Evolutionary conservation across 345 rosid genomes (phyloP).

Genomic region (Gossypium turneri): DNA sequence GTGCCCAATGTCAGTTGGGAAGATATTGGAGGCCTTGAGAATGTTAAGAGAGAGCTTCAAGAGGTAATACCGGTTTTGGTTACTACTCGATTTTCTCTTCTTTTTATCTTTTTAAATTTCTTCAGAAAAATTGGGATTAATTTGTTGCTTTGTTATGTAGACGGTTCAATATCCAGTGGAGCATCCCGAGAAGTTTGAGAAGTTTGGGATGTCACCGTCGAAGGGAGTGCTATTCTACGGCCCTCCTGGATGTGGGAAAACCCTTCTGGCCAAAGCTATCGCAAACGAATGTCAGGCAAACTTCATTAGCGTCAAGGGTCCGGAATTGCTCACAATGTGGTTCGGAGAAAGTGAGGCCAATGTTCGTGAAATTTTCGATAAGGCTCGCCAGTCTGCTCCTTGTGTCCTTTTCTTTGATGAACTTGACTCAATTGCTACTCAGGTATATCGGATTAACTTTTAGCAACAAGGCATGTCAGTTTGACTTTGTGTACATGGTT

Average conservation of each 20-base stretch:
- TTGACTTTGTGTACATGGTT: neutral
- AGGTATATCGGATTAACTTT: conserved; percentile 37
- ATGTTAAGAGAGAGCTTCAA: conserved; percentile 88
- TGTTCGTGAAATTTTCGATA: conserved; percentile 92
- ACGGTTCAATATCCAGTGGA: conserved; percentile 99
- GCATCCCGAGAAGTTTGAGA: conserved; percentile 97
- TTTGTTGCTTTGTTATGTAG: conserved; percentile 32
- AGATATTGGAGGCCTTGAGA: conserved; percentile 93
- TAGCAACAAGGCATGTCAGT: neutral
- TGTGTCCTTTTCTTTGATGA: conserved; percentile 94
- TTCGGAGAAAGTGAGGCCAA: conserved; percentile 97
- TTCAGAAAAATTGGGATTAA: neutral
- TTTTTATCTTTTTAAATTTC: neutral
- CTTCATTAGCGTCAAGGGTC: conserved; percentile 93
- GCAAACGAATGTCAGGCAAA: conserved; percentile 98
- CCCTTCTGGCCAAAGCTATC: conserved; percentile 95
- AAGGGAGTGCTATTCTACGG: conserved; percentile 97
- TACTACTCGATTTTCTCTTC: neutral
- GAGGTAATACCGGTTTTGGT: conserved; percentile 46
- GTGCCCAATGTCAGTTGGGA: conserved; percentile 93
- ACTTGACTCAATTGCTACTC: conserved; percentile 95
- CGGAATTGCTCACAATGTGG: conserved; percentile 97
- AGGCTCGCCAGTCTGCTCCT: conserved; percentile 93
- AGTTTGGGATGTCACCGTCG: conserved; percentile 96
- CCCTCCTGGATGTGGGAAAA: conserved; percentile 97